Evolutionary conservation across 164 flowering plant genomes (phyloP), one percentile per base, ranked within the genome.

Genomic region (Brasenia schreberi): DNA sequence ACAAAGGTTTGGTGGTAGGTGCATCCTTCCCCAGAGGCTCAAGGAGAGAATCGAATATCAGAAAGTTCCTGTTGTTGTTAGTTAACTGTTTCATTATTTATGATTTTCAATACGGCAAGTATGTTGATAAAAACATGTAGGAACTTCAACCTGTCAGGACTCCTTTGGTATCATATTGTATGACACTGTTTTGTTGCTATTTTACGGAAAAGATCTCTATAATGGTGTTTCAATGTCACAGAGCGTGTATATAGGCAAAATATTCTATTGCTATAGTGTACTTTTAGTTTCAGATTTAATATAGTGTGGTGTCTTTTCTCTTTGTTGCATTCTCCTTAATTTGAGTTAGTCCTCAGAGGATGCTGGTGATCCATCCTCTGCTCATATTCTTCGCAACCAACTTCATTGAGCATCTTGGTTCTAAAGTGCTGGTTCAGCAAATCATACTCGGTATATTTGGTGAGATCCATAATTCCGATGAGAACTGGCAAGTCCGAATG

Each of bases 1-100:
- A 80, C 95, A 88, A 70, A 42, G 81, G 33, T 77, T 78, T 71
- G 88, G 95, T 5, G 89, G 89, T 27, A 73, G 77, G 17, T 83
- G 76, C 67, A 59, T 85, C 60, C 71, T 84, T 70, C 87, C 86
- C 0, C 53, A 6, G 61, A 76, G 74, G 69, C 78, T 80, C 62
- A 77, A 74, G 67, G 73, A 67, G 60, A 43, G 43, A 19, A 39
- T 58, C 18, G 70, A 12, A 7, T 81, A 81, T 74, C 77, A 78
- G 74, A 77, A 73, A 71, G 76, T 81, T 4, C 78, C 84, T 14
- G 68, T 76, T 3, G 69, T 67, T 49, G 65, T 49, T 14, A 49
- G 56, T 49, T 49, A 14, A 49, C 56, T 49, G 56, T 3, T 49
- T 49, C 56, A 9, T 3, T 9, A 49, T 49, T 2, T 49, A 5